A percentile compares a stretch with the other conserved stretches of the same genome.
phyloP scores from a whole-genome alignment of 441 rosid species.

The Biscutella laevigata region DNA sequence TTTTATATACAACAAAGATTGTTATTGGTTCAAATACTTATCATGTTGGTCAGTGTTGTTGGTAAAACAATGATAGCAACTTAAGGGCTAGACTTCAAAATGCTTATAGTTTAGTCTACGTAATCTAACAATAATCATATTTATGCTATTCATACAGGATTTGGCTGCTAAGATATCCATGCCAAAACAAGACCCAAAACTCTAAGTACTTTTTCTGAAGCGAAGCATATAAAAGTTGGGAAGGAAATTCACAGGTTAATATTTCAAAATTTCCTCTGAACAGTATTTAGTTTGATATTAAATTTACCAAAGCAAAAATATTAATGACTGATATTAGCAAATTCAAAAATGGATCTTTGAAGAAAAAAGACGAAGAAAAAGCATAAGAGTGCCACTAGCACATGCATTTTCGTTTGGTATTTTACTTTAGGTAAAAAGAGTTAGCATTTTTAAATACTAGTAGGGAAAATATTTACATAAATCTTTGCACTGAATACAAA shows the following conservation, averaged over 20 bases:
- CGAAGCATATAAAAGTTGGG: neutral
- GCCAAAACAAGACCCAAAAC: neutral
- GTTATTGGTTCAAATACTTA: constrained; percentile 10
- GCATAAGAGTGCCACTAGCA: constrained; percentile 20
- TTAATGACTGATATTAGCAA: constrained; percentile 1
- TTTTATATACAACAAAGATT: neutral
- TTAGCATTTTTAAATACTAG: neutral
- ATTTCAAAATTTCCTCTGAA: neutral
- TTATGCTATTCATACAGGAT: constrained; percentile 11
- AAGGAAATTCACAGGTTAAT: constrained; percentile 2
- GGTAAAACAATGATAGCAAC: constrained; percentile 16
- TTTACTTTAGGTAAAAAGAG: constrained; percentile 21
- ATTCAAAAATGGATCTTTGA: constrained; percentile 3
- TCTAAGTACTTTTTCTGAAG: constrained; percentile 6
- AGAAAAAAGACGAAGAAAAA: constrained; percentile 5
- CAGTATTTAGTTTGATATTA: neutral
- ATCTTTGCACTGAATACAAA: constrained; percentile 28
- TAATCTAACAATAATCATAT: constrained; percentile 15
- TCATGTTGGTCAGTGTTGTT: constrained; percentile 11
- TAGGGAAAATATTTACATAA: neutral
- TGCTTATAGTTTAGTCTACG: constrained; percentile 8
- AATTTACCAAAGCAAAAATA: neutral
- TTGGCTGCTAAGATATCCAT: constrained; percentile 1
- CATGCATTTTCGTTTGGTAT: constrained; percentile 28
- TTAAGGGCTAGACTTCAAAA: constrained; percentile 8